Conservation (phyloP, 148 eudicot species). For the Euryodendron excelsum region DNA sequence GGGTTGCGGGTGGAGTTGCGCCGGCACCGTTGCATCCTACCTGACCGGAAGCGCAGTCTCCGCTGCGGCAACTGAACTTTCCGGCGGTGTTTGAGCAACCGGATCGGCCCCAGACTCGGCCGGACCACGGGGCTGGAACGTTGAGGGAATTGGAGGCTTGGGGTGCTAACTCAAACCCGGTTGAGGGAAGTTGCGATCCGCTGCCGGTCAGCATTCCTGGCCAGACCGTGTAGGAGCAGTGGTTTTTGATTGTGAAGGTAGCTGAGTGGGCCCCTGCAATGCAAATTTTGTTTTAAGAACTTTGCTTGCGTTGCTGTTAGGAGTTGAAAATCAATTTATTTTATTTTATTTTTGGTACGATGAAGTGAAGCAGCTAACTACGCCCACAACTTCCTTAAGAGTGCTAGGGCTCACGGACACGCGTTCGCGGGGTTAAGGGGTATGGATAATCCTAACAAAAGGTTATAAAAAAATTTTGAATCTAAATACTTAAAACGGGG, state of each 20-base stretch:
- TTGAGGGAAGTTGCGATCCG: neutral
- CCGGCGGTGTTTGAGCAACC: neutral
- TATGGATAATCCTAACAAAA: no score
- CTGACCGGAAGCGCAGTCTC: conserved; percentile 9
- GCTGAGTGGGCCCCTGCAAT: conserved; percentile 1
- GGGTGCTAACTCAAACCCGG: conserved; percentile 11
- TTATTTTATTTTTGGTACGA: no score
- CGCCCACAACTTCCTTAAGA: no score
- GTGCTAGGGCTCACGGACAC: no score
- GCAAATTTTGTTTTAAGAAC: no score
- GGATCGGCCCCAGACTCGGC: conserved; percentile 18
- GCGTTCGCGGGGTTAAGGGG: no score
- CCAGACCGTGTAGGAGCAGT: conserved; percentile 17
- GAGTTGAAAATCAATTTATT: no score
- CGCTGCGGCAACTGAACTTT: conserved; percentile 1
- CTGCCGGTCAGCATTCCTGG: conserved; percentile 5
- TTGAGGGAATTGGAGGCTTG: neutral
- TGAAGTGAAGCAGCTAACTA: no score
- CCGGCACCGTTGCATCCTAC: neutral
- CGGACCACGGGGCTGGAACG: conserved; percentile 18
- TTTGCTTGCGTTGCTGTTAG: no score
- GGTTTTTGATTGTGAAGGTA: conserved; percentile 18
- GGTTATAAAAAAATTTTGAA: no score
- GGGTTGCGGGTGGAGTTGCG: neutral
- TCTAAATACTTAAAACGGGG: no score